Evolutionary conservation across 1,139 yeast genomes (phyloP).

Genomic region (Blastobotrys petasosporus): DNA sequence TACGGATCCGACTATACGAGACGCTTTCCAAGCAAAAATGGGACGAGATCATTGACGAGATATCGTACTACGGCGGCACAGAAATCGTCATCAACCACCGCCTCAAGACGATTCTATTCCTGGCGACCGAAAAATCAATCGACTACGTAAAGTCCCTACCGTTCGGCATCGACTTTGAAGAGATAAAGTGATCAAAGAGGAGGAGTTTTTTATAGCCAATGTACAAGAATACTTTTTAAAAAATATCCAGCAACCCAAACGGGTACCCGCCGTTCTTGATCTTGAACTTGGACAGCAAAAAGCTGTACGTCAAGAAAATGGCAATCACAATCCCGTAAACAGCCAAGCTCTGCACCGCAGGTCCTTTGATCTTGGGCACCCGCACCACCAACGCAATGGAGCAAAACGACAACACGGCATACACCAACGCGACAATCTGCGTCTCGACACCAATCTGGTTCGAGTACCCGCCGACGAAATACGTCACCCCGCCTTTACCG

Average conservation of each 20-base stretch:
- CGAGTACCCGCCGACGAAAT: slow-evolving; percentile 65
- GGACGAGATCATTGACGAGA: too few relatives aligned
- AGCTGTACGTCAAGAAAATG: slow-evolving; percentile 45
- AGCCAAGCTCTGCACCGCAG: slow-evolving; percentile 43
- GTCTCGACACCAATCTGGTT: slow-evolving; percentile 62
- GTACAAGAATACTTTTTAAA: too few relatives aligned
- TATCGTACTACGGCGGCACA: too few relatives aligned
- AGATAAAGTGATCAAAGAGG: too few relatives aligned
- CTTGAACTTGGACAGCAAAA: slow-evolving; percentile 46
- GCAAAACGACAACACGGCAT: slow-evolving; percentile 37
- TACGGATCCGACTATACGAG: too few relatives aligned
- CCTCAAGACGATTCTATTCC: too few relatives aligned
- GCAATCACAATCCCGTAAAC: slow-evolving; percentile 38
- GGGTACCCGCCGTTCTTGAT: slow-evolving; percentile 57
- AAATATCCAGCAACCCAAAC: slow-evolving; percentile 34
- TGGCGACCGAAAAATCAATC: too few relatives aligned
- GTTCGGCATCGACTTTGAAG: too few relatives aligned
- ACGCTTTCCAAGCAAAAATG: too few relatives aligned
- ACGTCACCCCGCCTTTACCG: slow-evolving; percentile 51
- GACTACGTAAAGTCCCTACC: too few relatives aligned
- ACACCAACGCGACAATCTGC: slow-evolving; percentile 40
- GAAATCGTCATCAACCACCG: too few relatives aligned
- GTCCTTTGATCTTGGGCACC: slow-evolving; percentile 42
- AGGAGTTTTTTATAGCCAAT: too few relatives aligned
- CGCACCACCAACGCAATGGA: slow-evolving; percentile 44